These are phyloP conservation scores for Epichloe gansuensis DNA, from an alignment of 2,329 filamentous ascomycete genomes.

Conservation along the genomic window DNA sequence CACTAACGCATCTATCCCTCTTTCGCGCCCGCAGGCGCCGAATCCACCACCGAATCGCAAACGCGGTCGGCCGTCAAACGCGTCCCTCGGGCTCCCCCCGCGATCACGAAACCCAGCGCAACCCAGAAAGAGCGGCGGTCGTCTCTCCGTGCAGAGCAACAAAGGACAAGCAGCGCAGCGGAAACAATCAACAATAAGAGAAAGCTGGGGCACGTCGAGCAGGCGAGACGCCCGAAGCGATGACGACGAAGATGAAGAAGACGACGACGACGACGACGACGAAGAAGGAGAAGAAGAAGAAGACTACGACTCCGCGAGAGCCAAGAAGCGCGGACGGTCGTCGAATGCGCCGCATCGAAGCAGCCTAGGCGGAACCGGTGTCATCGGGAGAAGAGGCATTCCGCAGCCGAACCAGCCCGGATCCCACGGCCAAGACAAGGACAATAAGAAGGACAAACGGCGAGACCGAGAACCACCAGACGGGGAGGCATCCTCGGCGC, in stretches of 20 bases:
- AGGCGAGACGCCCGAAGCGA: neutral
- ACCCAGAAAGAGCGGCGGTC: neutral
- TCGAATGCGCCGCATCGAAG: neutral
- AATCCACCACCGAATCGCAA: slow-evolving; percentile 25
- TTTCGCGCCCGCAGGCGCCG: slow-evolving; percentile 6
- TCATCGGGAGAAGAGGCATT: slow-evolving; percentile 6
- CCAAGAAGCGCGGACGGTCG: neutral
- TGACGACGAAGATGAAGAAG: slow-evolving; percentile 6
- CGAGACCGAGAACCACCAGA: slow-evolving; percentile 9
- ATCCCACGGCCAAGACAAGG: neutral
- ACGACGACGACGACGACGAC: slow-evolving; percentile 15
- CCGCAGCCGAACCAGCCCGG: slow-evolving; percentile 5
- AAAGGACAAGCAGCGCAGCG: neutral
- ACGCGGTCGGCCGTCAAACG: slow-evolving; percentile 19
- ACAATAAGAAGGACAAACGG: slow-evolving; percentile 1
- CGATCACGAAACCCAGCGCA: neutral
- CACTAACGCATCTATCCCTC: neutral
- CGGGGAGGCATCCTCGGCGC: slow-evolving; percentile 2
- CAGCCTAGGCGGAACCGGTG: neutral
- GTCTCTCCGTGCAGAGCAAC: slow-evolving; percentile 16
- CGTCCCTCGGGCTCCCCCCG: neutral
- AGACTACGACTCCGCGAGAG: neutral
- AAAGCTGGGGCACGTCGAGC: neutral
- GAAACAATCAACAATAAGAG: neutral
- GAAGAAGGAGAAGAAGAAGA: slow-evolving; percentile 3